Conservation (phyloP, 495 filamentous ascomycete species). For the Penicillium cataractarum region DNA sequence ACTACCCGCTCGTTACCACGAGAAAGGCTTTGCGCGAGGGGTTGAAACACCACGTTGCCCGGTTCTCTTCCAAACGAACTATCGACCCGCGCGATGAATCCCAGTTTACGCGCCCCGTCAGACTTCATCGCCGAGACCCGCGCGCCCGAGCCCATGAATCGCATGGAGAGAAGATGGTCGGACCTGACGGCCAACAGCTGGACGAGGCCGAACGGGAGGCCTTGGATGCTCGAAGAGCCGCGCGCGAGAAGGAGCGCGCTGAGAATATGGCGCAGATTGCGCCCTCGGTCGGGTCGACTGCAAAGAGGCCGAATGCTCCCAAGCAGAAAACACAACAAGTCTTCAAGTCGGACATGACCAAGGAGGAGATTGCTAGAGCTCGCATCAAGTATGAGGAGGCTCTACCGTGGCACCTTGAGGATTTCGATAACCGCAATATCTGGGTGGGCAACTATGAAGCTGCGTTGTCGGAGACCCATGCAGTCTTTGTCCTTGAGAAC, state of each 20-base stretch:
- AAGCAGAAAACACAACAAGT: slow-evolving; percentile 69
- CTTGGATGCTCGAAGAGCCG: slow-evolving; percentile 68
- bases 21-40: slow-evolving; percentile 79
- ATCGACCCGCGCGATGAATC: slow-evolving; percentile 76
- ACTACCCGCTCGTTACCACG: slow-evolving; percentile 78
- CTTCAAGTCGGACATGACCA: slow-evolving; percentile 80
- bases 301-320: slow-evolving; percentile 61
- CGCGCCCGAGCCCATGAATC: slow-evolving; percentile 59
- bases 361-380: slow-evolving; percentile 75
- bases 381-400: slow-evolving; percentile 92
- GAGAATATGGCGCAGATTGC: slow-evolving; percentile 88
- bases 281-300: slow-evolving; percentile 61
- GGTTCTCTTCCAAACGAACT: slow-evolving; percentile 64
- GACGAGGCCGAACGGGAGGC: slow-evolving; percentile 72
- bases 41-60: slow-evolving; percentile 83
- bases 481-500: slow-evolving; percentile 70
- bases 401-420: slow-evolving; percentile 94
- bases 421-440: slow-evolving; percentile 89
- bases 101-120: slow-evolving; percentile 84
- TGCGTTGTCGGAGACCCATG: slow-evolving; percentile 75
- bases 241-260: slow-evolving; percentile 80
- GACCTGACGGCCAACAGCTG: slow-evolving; percentile 43
- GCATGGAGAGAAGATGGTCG: slow-evolving; percentile 50
- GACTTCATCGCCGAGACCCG: slow-evolving; percentile 89
- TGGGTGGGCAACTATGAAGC: slow-evolving; percentile 92